Evolutionary conservation across 371 early-diverging fungal species (phyloP).

Genomic region (Smittium mucronatum): DNA sequence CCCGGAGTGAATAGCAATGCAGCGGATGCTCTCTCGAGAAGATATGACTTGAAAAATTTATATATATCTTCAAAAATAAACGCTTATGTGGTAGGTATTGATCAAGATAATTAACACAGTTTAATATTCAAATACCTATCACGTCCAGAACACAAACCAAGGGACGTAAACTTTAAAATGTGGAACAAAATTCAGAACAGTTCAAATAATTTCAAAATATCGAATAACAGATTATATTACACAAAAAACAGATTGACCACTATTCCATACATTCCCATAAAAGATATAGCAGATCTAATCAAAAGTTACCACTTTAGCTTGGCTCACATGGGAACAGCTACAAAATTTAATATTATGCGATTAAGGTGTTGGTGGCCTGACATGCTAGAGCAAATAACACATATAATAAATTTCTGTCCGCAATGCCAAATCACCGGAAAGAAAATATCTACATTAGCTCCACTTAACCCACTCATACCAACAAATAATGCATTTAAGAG

Average conservation of each 20-base stretch:
- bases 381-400: conserved; percentile 14
- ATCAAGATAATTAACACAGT: neutral
- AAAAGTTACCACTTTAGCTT: neutral
- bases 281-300: neutral
- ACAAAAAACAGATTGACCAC: neutral
- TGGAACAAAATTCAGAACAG: too few relatives aligned
- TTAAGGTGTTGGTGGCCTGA: conserved; percentile 26
- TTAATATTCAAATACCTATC: neutral
- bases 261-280: neutral
- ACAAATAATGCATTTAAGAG: conserved; percentile 19
- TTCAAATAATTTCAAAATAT: too few relatives aligned
- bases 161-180: neutral
- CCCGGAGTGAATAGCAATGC: conserved; percentile 4
- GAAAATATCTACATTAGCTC: neutral
- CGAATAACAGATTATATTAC: too few relatives aligned
- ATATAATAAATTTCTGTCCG: conserved; percentile 16
- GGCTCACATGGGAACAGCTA: conserved; percentile 2
- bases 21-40: conserved; percentile 15
- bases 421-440: conserved; percentile 18
- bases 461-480: conserved; percentile 11
- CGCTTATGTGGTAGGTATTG: neutral
- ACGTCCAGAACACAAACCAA: neutral
- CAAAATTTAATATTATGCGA: neutral
- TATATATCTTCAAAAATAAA: neutral
- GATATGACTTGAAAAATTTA: neutral